Conservation (phyloP, 148 eudicot species). For the Oxyria digyna region DNA sequence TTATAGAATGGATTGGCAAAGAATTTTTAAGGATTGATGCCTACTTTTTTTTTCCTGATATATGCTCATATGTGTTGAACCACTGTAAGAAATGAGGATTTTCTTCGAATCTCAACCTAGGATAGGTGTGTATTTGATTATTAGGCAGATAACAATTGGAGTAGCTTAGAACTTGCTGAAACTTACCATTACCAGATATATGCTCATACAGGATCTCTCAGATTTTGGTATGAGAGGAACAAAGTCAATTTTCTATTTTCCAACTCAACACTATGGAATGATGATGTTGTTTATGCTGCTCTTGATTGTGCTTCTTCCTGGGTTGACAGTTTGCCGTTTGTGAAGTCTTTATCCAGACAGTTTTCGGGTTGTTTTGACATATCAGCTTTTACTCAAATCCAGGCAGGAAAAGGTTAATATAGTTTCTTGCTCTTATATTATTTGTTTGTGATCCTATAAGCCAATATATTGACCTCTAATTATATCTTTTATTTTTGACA, state of each 20-base stretch:
- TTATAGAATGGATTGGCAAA: too few species aligned
- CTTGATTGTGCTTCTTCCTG: slow-evolving; percentile 81
- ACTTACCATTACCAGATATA: too few species aligned
- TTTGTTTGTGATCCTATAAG: not conserved
- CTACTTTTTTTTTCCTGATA: too few species aligned
- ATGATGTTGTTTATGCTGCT: slow-evolving; percentile 65
- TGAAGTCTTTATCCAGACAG: slow-evolving; percentile 76
- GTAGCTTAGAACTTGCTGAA: not conserved
- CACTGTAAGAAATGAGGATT: too few species aligned
- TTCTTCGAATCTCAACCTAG: too few species aligned
- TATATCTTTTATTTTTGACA: slow-evolving; percentile 28
- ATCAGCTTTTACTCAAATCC: too few species aligned
- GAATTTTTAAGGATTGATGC: too few species aligned
- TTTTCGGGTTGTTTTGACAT: slow-evolving; percentile 97
- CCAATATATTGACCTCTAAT: not conserved
- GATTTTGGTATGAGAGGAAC: too few species aligned
- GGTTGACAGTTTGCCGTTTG: slow-evolving; percentile 84
- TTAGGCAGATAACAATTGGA: not conserved
- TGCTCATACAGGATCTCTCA: too few species aligned
- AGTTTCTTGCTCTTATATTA: not conserved
- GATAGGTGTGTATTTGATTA: not conserved
- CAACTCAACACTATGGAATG: slow-evolving; percentile 94
- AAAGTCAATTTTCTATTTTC: too few species aligned
- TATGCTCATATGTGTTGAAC: too few species aligned
- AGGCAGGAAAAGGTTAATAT: slow-evolving; percentile 40